Conservation (phyloP, 352 stramenopile genomes). For the Globisporangium paroecandrum region DNA sequence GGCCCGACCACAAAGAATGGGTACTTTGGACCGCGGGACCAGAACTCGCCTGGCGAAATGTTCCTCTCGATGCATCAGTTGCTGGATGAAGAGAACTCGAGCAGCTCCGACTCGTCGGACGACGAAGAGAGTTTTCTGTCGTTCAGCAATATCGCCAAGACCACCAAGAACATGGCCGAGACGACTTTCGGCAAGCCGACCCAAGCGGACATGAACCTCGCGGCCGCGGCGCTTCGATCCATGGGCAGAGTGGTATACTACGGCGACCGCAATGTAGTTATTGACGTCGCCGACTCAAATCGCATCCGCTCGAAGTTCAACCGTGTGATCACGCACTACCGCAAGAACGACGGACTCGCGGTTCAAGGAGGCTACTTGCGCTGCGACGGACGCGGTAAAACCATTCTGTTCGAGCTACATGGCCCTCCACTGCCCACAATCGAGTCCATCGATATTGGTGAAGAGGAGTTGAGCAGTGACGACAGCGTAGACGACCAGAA, state of each 20-base stretch:
- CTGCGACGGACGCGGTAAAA: conserved; percentile 73
- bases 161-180: conserved; percentile 63
- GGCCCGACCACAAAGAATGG: conserved; percentile 75
- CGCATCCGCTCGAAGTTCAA: conserved; percentile 82
- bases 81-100: conserved; percentile 31
- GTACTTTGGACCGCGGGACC: conserved; percentile 70
- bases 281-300: conserved; percentile 81
- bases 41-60: conserved; percentile 74
- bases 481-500: conserved; percentile 14
- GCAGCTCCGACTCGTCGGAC: conserved; percentile 54
- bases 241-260: conserved; percentile 78
- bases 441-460: conserved; percentile 47
- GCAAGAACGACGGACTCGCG: conserved; percentile 51
- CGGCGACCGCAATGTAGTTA: conserved; percentile 70
- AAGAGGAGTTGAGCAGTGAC: conserved; percentile 7
- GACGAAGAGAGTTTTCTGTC: conserved; percentile 66
- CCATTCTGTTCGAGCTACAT: conserved; percentile 72
- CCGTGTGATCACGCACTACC: conserved; percentile 75
- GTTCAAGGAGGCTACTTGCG: conserved; percentile 67
- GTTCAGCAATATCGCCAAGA: conserved; percentile 54
- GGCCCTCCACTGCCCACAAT: conserved; percentile 48
- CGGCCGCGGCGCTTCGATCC: conserved; percentile 43
- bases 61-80: conserved; percentile 76
- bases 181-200: conserved; percentile 64
- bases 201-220: conserved; percentile 52